A percentile compares a stretch with the other conserved stretches of the same genome.
Conservation (phyloP, 164 flowering plant species). For the Vitis vinifera region DNA sequence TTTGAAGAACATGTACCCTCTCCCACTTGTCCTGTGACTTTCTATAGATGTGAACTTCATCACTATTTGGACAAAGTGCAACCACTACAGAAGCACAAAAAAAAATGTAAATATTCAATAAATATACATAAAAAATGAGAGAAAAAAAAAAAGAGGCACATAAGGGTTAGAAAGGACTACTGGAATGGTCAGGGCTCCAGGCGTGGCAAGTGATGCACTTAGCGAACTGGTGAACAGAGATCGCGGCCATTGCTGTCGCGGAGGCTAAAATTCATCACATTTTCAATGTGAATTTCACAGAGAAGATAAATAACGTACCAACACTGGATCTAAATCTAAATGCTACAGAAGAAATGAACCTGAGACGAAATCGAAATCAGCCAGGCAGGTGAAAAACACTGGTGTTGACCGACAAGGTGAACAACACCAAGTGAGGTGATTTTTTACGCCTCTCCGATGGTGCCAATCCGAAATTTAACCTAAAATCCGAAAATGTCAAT, state of each 20-base stretch:
- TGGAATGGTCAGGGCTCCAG: conserved; percentile 90
- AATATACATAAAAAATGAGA: background rate
- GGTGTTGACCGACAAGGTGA: too few relatives aligned
- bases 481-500: too few relatives aligned
- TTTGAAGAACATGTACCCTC: conserved; percentile 73
- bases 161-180: conserved; percentile 31
- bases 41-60: conserved; percentile 85
- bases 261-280: too few relatives aligned
- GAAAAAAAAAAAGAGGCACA: background rate
- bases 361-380: too few relatives aligned
- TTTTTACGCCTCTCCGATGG: too few relatives aligned
- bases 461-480: too few relatives aligned
- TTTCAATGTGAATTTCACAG: too few relatives aligned
- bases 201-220: conserved; percentile 92
- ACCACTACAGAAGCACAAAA: conserved; percentile 54
- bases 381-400: too few relatives aligned
- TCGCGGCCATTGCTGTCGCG: conserved; percentile 50
- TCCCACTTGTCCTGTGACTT: conserved; percentile 77
- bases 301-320: too few relatives aligned
- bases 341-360: too few relatives aligned
- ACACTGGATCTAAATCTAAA: too few relatives aligned
- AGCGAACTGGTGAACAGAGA: conserved; percentile 74
- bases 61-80: conserved; percentile 87
- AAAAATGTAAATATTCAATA: background rate
- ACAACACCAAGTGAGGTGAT: too few relatives aligned